A percentile compares a stretch with the other conserved stretches of the same genome.
phyloP scores from a whole-genome alignment of 306 rosid species.

The Prinsepia uniflora region DNA sequence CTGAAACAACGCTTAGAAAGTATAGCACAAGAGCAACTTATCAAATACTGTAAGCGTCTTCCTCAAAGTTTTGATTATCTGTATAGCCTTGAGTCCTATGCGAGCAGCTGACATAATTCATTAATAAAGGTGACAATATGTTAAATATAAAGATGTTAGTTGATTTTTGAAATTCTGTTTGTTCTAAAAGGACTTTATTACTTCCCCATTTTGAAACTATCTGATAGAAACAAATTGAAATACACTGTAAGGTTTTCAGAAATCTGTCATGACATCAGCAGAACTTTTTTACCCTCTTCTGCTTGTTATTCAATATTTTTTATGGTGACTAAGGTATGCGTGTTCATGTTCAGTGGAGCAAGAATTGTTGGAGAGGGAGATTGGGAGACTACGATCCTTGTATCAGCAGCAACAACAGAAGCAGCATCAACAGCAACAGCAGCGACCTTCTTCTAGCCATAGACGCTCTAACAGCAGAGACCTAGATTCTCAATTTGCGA shows the following conservation, averaged over 20 bases:
- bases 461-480: conserved; percentile 87
- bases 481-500: conserved; percentile 83
- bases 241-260: too few relatives aligned
- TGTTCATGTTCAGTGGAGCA: conserved; percentile 83
- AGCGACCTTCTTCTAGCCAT: conserved; percentile 66
- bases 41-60: conserved; percentile 76
- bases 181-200: background rate
- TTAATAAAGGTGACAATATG: too few relatives aligned
- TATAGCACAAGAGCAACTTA: conserved; percentile 90
- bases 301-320: conserved; percentile 3
- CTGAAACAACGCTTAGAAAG: conserved; percentile 93
- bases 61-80: conserved; percentile 12
- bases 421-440: conserved; percentile 45
- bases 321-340: conserved; percentile 35
- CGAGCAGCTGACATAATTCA: too few relatives aligned
- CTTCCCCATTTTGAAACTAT: background rate
- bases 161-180: too few relatives aligned
- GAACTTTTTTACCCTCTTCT: background rate
- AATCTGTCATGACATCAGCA: background rate
- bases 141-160: too few relatives aligned
- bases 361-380: conserved; percentile 97
- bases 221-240: background rate
- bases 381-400: conserved; percentile 74
- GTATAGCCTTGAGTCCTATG: background rate
- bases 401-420: conserved; percentile 71